phyloP scores from a whole-genome alignment of 164 flowering plant species.

The Kalanchoe fedtschenkoi region DNA sequence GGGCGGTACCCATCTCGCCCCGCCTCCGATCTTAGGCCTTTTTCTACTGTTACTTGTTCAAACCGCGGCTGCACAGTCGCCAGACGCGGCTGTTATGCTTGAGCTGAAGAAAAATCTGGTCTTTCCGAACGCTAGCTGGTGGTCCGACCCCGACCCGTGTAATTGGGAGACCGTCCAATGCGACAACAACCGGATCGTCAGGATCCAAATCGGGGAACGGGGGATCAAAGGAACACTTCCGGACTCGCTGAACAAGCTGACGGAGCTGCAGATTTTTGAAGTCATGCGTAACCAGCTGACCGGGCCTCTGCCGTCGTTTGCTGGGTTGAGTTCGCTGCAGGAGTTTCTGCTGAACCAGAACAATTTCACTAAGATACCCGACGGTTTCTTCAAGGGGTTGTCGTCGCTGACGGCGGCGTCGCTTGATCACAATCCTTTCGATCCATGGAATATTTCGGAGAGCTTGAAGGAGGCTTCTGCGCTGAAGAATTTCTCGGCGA shows the following conservation, averaged over 20 bases:
- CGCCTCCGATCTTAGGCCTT: not conserved
- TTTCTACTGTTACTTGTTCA: not conserved
- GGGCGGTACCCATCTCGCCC: not conserved
- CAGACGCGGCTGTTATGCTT: slow-evolving; percentile 4
- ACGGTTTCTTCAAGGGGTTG: slow-evolving; percentile 39
- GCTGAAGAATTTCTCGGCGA: slow-evolving; percentile 32
- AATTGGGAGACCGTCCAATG: slow-evolving; percentile 29
- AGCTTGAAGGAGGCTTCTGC: slow-evolving; percentile 17
- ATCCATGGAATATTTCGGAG: slow-evolving; percentile 32
- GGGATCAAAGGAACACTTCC: slow-evolving; percentile 32
- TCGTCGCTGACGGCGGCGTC: slow-evolving; percentile 15
- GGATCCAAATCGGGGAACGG: slow-evolving; percentile 31
- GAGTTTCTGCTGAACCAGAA: slow-evolving; percentile 22
- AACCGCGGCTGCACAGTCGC: not conserved
- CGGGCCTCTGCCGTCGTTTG: slow-evolving; percentile 34
- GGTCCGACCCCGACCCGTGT: slow-evolving; percentile 43
- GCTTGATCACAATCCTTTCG: slow-evolving; percentile 34
- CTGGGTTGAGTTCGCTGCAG: slow-evolving; percentile 28
- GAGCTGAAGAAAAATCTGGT: slow-evolving; percentile 13
- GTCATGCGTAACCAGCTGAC: slow-evolving; percentile 20
- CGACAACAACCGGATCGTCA: slow-evolving; percentile 16
- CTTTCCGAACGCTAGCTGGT: slow-evolving; percentile 12
- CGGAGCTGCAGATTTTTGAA: slow-evolving; percentile 24
- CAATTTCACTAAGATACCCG: slow-evolving; percentile 30
- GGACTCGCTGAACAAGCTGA: slow-evolving; percentile 18